Conservation (phyloP, 495 filamentous ascomycete genomes). For the Chaetomium fimeti region DNA sequence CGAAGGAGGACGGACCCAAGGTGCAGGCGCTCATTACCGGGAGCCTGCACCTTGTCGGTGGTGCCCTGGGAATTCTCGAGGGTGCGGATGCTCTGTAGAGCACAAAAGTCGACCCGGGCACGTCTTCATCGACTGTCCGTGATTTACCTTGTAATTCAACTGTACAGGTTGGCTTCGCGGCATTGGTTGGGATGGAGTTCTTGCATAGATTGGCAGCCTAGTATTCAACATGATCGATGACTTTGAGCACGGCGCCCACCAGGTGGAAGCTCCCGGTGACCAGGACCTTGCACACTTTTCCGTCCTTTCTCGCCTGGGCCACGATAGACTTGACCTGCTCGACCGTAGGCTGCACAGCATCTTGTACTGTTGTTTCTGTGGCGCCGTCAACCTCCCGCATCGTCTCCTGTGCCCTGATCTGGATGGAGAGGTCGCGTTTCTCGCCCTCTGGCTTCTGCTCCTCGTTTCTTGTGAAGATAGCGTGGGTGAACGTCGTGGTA, state of each 20-base stretch:
- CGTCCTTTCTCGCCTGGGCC: conserved; percentile 17
- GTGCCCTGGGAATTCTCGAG: conserved; percentile 53
- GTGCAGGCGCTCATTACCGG: conserved; percentile 59
- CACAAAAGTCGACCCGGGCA: neutral
- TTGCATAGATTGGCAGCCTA: conserved; percentile 21
- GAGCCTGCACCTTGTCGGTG: conserved; percentile 61
- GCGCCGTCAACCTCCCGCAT: conserved; percentile 23
- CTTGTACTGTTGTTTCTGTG: conserved; percentile 26
- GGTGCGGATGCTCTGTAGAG: conserved; percentile 43
- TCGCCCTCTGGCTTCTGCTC: conserved; percentile 22
- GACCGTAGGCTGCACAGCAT: conserved; percentile 36
- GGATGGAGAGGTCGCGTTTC: conserved; percentile 37
- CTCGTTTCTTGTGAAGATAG: conserved; percentile 49
- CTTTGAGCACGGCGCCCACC: conserved; percentile 76
- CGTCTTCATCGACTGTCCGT: conserved; percentile 23
- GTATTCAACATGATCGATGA: conserved; percentile 56
- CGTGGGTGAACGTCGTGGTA: conserved; percentile 33
- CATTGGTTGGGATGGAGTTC: conserved; percentile 12
- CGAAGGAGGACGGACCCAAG: conserved; percentile 28
- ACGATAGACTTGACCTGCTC: conserved; percentile 27
- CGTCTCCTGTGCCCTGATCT: conserved; percentile 33
- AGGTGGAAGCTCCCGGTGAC: conserved; percentile 89
- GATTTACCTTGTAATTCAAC: conserved; percentile 22
- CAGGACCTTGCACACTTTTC: conserved; percentile 40
- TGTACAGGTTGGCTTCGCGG: conserved; percentile 26